Conservation (phyloP, 2,329 filamentous ascomycete genomes). For the Penicillium sp. region DNA sequence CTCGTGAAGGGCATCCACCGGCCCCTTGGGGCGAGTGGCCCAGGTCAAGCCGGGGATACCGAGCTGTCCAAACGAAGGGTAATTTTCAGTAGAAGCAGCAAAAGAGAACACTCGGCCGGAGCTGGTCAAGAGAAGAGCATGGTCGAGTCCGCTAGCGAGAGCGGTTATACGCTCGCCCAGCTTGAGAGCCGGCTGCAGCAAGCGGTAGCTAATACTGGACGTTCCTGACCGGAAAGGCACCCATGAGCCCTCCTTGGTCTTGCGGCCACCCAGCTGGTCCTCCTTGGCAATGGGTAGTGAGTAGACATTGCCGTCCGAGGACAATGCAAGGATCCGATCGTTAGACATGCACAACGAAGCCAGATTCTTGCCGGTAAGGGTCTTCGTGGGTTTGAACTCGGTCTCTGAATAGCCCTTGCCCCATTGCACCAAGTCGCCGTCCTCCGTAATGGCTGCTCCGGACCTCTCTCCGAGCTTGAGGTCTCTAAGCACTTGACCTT, state of each 20-base stretch:
- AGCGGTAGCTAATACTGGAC: slow-evolving; percentile 60
- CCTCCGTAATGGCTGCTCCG: slow-evolving; percentile 77
- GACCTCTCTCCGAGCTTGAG: slow-evolving; percentile 74
- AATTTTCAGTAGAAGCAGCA: slow-evolving; percentile 69
- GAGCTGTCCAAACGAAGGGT: slow-evolving; percentile 74
- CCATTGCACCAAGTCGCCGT: slow-evolving; percentile 87
- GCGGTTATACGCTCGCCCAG: slow-evolving; percentile 66
- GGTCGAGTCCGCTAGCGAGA: slow-evolving; percentile 71
- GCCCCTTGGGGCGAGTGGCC: slow-evolving; percentile 63
- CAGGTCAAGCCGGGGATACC: slow-evolving; percentile 76
- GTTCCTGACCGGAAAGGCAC: slow-evolving; percentile 60
- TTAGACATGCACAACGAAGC: slow-evolving; percentile 65
- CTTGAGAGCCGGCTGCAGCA: slow-evolving; percentile 57
- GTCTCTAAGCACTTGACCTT: slow-evolving; percentile 74
- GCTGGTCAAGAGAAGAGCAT: slow-evolving; percentile 75
- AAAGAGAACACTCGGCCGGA: slow-evolving; percentile 78
- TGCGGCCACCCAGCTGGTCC: slow-evolving; percentile 60
- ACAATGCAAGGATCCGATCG: slow-evolving; percentile 74
- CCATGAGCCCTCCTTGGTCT: slow-evolving; percentile 60
- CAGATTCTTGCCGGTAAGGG: slow-evolving; percentile 72
- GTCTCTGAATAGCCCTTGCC: slow-evolving; percentile 64
- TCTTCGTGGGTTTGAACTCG: slow-evolving; percentile 56
- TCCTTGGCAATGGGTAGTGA: slow-evolving; percentile 67
- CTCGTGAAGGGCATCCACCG: slow-evolving; percentile 75
- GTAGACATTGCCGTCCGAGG: slow-evolving; percentile 67